These are phyloP conservation scores for Lumnitzera racemosa DNA, from an alignment of 345 rosid species.

Conservation along the genomic window DNA sequence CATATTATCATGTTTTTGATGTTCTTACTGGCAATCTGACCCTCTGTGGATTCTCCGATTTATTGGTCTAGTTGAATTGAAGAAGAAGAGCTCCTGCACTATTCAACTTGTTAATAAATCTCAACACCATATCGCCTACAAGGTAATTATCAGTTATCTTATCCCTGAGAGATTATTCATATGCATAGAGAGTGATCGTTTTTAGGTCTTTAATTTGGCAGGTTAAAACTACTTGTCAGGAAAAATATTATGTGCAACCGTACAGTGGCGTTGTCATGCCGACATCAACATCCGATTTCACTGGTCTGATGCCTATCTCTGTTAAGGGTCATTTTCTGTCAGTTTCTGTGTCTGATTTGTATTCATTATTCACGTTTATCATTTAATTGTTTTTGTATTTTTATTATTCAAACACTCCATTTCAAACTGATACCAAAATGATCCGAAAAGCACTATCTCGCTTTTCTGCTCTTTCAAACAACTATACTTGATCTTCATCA, in stretches of 20 bases:
- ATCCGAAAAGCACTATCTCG: too few relatives aligned
- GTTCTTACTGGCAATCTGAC: too few relatives aligned
- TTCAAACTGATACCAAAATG: too few relatives aligned
- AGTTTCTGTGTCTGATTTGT: too few relatives aligned
- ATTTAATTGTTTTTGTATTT: too few relatives aligned
- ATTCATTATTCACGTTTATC: too few relatives aligned
- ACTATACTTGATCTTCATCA: not conserved
- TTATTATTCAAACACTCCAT: too few relatives aligned
- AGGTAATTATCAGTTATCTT: conserved; percentile 18
- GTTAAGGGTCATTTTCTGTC: too few relatives aligned
- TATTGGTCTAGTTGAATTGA: conserved; percentile 33
- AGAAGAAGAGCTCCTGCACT: conserved; percentile 40
- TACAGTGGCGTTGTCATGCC: conserved; percentile 44
- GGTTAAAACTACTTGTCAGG: conserved; percentile 56
- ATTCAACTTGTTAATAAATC: conserved; percentile 35
- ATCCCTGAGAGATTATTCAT: not conserved
- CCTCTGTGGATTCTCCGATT: not conserved
- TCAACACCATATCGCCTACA: conserved; percentile 50
- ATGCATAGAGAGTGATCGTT: not conserved
- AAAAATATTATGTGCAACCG: conserved; percentile 48
- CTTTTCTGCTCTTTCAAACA: too few relatives aligned
- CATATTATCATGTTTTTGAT: too few relatives aligned
- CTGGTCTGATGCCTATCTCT: conserved; percentile 18
- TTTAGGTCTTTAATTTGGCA: conserved; percentile 9
- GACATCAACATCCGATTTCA: conserved; percentile 23